Conservation (phyloP, 106 monocot species). For the Xerophyta viscosa region DNA sequence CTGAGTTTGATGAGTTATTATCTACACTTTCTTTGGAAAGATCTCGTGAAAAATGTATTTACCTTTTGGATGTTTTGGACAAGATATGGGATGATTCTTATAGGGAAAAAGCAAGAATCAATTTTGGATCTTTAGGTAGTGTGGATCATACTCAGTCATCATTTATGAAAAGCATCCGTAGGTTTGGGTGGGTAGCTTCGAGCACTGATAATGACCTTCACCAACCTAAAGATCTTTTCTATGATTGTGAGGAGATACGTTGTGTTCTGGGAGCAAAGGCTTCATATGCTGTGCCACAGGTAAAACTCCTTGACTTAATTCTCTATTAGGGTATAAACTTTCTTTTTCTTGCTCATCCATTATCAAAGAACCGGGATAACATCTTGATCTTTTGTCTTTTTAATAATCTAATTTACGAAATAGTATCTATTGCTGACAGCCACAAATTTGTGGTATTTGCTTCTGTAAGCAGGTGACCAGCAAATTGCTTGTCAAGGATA, state of each 20-base stretch:
- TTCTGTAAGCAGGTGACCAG: constrained; percentile 50
- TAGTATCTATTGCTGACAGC: no score
- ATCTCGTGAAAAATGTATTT: constrained; percentile 50
- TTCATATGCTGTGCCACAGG: constrained; percentile 89
- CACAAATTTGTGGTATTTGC: no score
- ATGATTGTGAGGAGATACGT: constrained; percentile 66
- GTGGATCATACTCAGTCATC: constrained; percentile 33
- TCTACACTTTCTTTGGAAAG: constrained; percentile 57
- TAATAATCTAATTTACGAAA: no score
- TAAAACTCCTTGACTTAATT: constrained; percentile 10
- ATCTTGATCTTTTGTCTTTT: no score
- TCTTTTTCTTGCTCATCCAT: no score
- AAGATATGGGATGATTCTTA: constrained; percentile 87
- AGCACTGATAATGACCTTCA: constrained; percentile 59
- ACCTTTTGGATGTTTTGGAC: constrained; percentile 91
- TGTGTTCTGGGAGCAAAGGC: constrained; percentile 55
- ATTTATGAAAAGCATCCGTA: constrained; percentile 48
- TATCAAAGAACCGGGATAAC: no score
- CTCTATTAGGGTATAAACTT: no score
- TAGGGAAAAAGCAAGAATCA: constrained; percentile 26
- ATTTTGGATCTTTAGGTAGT: constrained; percentile 7
- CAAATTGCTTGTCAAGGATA: constrained; percentile 60
- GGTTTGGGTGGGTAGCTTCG: constrained; percentile 71
- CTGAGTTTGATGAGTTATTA: constrained; percentile 60
- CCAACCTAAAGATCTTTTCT: constrained; percentile 60